These are phyloP conservation scores for Collybia sordida DNA, from an alignment of 768 basidiomycete genomes.

Conservation along the genomic window DNA sequence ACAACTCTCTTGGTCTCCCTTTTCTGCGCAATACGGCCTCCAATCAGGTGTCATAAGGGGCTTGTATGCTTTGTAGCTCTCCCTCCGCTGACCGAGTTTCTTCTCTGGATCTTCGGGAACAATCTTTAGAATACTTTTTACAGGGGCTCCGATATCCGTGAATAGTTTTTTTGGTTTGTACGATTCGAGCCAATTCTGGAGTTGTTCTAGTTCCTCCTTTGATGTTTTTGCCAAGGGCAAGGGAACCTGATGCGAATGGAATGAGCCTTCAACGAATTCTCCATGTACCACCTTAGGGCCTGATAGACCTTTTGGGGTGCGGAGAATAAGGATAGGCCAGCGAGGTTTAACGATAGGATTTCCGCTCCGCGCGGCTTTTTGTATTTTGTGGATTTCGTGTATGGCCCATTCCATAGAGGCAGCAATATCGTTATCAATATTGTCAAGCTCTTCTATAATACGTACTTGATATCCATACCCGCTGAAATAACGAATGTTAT, in stretches of 20 bases:
- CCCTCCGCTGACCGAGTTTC: slow-evolving; percentile 70
- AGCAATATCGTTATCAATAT: slow-evolving; percentile 78
- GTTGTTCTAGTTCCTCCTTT: slow-evolving; percentile 55
- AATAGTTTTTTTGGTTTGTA: slow-evolving; percentile 75
- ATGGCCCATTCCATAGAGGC: slow-evolving; percentile 83
- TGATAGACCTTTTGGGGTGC: slow-evolving; percentile 82
- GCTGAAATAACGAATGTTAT: slow-evolving; percentile 26
- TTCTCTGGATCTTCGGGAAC: slow-evolving; percentile 55
- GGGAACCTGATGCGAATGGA: slow-evolving; percentile 88
- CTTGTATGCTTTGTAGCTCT: slow-evolving; percentile 60
- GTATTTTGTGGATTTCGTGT: slow-evolving; percentile 72
- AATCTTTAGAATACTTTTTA: slow-evolving; percentile 53
- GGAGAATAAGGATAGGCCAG: slow-evolving; percentile 85
- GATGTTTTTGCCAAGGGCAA: slow-evolving; percentile 70
- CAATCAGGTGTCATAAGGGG: slow-evolving; percentile 70
- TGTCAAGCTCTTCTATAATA: slow-evolving; percentile 66
- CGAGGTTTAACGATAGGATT: slow-evolving; percentile 84
- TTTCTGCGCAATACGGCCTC: slow-evolving; percentile 49
- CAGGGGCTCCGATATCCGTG: slow-evolving; percentile 49
- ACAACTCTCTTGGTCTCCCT: slow-evolving; percentile 65
- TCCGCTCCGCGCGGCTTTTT: slow-evolving; percentile 73
- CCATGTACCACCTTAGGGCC: slow-evolving; percentile 67
- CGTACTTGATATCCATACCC: slow-evolving; percentile 90
- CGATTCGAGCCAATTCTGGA: slow-evolving; percentile 73
- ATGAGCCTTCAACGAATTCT: slow-evolving; percentile 79